phyloP scores from a whole-genome alignment of 495 filamentous ascomycete genomes.

The Trichoderma reesei region DNA sequence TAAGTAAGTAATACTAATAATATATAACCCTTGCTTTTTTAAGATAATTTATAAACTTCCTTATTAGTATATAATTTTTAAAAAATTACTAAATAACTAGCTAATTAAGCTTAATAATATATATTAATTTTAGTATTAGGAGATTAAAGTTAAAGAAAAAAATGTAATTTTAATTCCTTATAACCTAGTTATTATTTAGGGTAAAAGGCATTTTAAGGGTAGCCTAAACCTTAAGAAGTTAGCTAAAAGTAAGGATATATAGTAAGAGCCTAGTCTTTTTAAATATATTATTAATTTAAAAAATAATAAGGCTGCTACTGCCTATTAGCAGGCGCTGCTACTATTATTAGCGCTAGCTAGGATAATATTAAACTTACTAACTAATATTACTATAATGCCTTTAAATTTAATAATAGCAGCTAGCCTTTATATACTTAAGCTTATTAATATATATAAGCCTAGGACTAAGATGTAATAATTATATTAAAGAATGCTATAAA shows the following conservation, averaged over 20 bases:
- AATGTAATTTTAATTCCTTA: background rate
- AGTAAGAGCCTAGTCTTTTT: background rate
- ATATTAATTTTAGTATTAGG: background rate
- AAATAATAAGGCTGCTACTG: background rate
- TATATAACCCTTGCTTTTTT: background rate
- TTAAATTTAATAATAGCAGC: background rate
- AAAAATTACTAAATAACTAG: background rate
- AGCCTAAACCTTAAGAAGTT: background rate
- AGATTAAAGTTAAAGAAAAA: background rate
- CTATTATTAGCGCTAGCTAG: background rate
- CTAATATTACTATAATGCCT: background rate
- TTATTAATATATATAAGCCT: slow-evolving; percentile 1
- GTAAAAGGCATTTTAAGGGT: background rate
- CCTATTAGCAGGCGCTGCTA: background rate
- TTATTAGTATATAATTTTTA: background rate
- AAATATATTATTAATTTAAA: background rate
- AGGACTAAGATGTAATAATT: no score
- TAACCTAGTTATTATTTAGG: background rate
- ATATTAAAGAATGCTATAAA: no score
- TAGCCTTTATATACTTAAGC: background rate
- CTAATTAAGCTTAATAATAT: background rate
- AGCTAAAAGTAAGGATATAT: no score
- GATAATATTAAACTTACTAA: background rate
- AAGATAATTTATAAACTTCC: background rate
- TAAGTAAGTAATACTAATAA: background rate